Percentiles rank a stretch among this genome's conserved stretches.
Evolutionary conservation across 495 filamentous ascomycete genomes (phyloP).

Genomic region (Talaromyces trachyspermus): DNA sequence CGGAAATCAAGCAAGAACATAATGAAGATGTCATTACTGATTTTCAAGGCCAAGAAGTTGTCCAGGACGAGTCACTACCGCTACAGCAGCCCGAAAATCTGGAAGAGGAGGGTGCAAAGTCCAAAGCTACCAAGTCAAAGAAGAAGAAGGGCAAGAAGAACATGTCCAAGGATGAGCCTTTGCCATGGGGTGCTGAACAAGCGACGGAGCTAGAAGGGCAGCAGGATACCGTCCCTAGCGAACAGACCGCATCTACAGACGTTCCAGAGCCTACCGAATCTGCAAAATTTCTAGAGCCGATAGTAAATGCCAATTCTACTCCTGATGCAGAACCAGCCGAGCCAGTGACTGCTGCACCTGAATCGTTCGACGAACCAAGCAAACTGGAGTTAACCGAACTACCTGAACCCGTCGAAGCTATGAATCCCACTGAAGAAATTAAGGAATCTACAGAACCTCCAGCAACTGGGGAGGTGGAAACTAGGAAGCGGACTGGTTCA

Average conservation of each 20-base stretch:
- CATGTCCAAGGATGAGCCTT: slow-evolving; percentile 25
- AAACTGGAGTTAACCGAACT: neutral
- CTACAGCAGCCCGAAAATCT: neutral
- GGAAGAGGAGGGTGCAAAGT: slow-evolving; percentile 1
- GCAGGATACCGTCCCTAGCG: slow-evolving; percentile 11
- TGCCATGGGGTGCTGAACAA: slow-evolving; percentile 11
- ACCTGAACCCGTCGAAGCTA: neutral
- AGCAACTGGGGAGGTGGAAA: too few relatives aligned
- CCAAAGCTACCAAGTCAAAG: slow-evolving; percentile 11
- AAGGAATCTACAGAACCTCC: neutral
- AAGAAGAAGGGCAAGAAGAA: slow-evolving; percentile 37
- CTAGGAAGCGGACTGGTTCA: too few relatives aligned
- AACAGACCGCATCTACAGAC: too few relatives aligned
- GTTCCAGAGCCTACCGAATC: too few relatives aligned
- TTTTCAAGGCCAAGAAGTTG: neutral
- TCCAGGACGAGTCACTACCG: neutral
- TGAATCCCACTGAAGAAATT: neutral
- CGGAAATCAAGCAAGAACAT: neutral
- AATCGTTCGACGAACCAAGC: neutral
- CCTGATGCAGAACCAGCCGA: slow-evolving; percentile 6
- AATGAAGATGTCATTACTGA: neutral
- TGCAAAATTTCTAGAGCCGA: too few relatives aligned
- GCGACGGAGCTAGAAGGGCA: slow-evolving; percentile 9
- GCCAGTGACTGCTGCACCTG: slow-evolving; percentile 9
- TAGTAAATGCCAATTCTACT: too few relatives aligned